These are phyloP conservation scores for Sordaria brevicollis DNA, from an alignment of 495 filamentous ascomycete genomes.

Conservation along the genomic window DNA sequence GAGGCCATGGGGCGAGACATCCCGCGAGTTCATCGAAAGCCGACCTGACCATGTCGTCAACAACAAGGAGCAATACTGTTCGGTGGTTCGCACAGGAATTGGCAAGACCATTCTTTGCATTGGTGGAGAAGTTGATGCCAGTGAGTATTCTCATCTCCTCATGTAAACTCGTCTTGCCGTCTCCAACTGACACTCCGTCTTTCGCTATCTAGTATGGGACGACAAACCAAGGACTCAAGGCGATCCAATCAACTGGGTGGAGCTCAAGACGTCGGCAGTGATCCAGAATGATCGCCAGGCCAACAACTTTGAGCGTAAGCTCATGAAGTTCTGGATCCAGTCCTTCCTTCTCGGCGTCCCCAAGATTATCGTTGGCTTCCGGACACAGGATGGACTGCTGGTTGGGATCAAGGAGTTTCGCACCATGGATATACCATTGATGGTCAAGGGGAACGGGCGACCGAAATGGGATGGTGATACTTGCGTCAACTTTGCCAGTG, in stretches of 20 bases:
- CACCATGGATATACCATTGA: slow-evolving; percentile 63
- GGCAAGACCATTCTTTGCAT: slow-evolving; percentile 61
- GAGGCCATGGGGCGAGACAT: slow-evolving; percentile 56
- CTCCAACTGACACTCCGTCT: neutral
- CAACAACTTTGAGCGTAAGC: slow-evolving; percentile 73
- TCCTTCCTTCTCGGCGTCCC: slow-evolving; percentile 90
- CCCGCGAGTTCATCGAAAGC: slow-evolving; percentile 65
- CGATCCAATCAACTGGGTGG: slow-evolving; percentile 76
- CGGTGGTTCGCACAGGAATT: slow-evolving; percentile 77
- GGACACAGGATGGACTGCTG: slow-evolving; percentile 63
- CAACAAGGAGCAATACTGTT: slow-evolving; percentile 90
- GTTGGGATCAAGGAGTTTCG: slow-evolving; percentile 62
- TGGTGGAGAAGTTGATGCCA: slow-evolving; percentile 91
- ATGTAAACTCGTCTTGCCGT: neutral
- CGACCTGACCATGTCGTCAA: slow-evolving; percentile 62
- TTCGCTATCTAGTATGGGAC: slow-evolving; percentile 58
- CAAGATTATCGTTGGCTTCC: slow-evolving; percentile 84
- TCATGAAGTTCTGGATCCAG: slow-evolving; percentile 93
- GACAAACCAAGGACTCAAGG: slow-evolving; percentile 55
- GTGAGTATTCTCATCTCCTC: slow-evolving; percentile 32
- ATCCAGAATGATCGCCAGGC: slow-evolving; percentile 53
- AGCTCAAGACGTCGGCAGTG: slow-evolving; percentile 82
- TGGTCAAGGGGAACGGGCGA: slow-evolving; percentile 52
- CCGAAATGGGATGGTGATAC: slow-evolving; percentile 77
- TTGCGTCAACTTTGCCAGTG: slow-evolving; percentile 78